phyloP scores from a whole-genome alignment of 352 stramenopile genomes.

The Phytopythium chamaehyphon region DNA sequence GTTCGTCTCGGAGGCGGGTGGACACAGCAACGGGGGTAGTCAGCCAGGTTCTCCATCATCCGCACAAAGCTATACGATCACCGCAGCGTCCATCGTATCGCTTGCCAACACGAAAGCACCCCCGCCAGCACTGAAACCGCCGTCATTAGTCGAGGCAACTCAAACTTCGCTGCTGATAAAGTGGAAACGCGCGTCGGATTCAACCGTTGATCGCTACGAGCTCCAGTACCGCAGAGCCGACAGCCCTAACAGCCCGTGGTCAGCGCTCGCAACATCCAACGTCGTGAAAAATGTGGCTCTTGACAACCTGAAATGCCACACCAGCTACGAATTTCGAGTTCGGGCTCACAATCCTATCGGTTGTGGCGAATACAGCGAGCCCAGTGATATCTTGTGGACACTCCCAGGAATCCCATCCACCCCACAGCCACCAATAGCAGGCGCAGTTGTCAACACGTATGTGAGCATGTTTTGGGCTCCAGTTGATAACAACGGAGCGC shows the following conservation, averaged over 20 bases:
- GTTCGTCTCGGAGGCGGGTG: conserved; percentile 50
- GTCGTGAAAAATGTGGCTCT: conserved; percentile 40
- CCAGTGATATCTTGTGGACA: conserved; percentile 53
- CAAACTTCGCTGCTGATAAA: conserved; percentile 45
- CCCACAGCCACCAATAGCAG: conserved; percentile 43
- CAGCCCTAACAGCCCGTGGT: conserved; percentile 45
- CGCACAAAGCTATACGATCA: conserved; percentile 43
- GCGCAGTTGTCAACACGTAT: conserved; percentile 61
- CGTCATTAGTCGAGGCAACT: conserved; percentile 41
- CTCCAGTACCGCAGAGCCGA: conserved; percentile 56
- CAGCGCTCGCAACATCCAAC: conserved; percentile 27
- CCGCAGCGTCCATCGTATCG: conserved; percentile 56
- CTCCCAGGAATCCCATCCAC: conserved; percentile 42
- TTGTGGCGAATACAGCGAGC: conserved; percentile 62
- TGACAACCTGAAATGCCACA: conserved; percentile 43
- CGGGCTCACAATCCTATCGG: conserved; percentile 57
- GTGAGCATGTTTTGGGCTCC: conserved; percentile 70
- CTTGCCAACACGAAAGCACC: conserved; percentile 34
- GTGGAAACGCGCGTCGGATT: conserved; percentile 59
- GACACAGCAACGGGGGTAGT: not conserved
- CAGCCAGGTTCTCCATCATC: conserved; percentile 13
- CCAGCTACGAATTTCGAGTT: conserved; percentile 51
- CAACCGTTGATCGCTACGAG: conserved; percentile 72
- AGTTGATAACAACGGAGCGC: conserved; percentile 49
- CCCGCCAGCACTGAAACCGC: conserved; percentile 30